Conservation (phyloP, 2,329 filamentous ascomycete species). For the Balansia obtecta region DNA sequence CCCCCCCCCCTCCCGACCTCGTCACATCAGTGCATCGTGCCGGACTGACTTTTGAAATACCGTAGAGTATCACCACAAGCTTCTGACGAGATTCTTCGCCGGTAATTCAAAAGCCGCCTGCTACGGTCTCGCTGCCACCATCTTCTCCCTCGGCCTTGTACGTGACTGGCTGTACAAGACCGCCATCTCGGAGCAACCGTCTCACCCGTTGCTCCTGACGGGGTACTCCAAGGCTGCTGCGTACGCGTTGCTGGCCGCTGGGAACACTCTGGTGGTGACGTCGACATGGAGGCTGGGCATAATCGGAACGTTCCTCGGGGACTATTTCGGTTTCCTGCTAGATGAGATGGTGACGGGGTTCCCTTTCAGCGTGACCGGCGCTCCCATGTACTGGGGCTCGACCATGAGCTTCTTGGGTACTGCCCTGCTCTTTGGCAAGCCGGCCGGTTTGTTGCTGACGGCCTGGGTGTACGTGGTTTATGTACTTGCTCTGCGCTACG, state of each 20-base stretch:
- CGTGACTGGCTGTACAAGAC: constrained; percentile 81
- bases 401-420: constrained; percentile 87
- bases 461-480: constrained; percentile 67
- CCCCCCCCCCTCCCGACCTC: constrained; percentile 7
- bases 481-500: constrained; percentile 66
- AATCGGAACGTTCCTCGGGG: constrained; percentile 90
- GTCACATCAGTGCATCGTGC: constrained; percentile 6
- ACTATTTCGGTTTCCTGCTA: constrained; percentile 98
- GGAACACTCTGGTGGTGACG: constrained; percentile 75
- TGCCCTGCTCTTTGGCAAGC: constrained; percentile 74
- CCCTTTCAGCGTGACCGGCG: constrained; percentile 81
- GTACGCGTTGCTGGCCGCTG: constrained; percentile 56
- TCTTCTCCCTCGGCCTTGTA: constrained; percentile 84
- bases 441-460: constrained; percentile 71
- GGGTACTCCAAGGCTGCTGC: constrained; percentile 49
- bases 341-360: constrained; percentile 89
- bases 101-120: constrained; percentile 69
- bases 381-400: constrained; percentile 94
- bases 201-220: constrained; percentile 58
- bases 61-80: constrained; percentile 80
- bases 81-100: constrained; percentile 76
- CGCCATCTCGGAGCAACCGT: constrained; percentile 64
- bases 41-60: constrained; percentile 5
- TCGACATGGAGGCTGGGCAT: constrained; percentile 89
- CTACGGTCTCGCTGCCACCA: constrained; percentile 77